Evolutionary conservation across 148 eudicot species (phyloP).

Genomic region (Dysphania ambrosioides): DNA sequence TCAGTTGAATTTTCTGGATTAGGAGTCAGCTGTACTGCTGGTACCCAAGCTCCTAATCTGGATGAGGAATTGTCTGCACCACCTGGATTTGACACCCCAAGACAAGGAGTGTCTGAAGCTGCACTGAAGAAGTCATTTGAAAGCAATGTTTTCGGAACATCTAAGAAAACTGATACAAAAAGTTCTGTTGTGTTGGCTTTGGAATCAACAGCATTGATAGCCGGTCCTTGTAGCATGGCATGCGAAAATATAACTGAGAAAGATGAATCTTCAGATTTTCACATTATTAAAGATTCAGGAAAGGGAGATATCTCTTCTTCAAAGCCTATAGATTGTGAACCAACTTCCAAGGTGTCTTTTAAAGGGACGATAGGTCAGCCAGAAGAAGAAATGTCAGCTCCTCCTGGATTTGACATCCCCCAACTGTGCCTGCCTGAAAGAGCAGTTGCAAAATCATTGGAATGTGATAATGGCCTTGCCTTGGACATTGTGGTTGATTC

Average conservation of each 20-base stretch:
- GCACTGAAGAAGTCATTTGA: constrained; percentile 10
- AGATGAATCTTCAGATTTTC: constrained; percentile 17
- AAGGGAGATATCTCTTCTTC: constrained; percentile 9
- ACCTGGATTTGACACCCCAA: constrained; percentile 35
- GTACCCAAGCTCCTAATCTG: constrained; percentile 8
- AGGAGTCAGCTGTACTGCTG: constrained; percentile 12
- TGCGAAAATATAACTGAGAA: constrained; percentile 8
- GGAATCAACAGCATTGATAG: constrained; percentile 24
- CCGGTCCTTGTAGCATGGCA: constrained; percentile 10
- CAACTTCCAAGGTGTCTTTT: constrained; percentile 7
- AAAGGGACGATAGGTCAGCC: constrained; percentile 23
- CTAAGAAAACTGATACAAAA: constrained; percentile 17
- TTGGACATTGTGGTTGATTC: constrained; percentile 24
- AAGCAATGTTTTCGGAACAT: constrained; percentile 2
- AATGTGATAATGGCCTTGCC: constrained; percentile 15
- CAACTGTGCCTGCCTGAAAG: constrained; percentile 28
- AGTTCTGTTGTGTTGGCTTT: constrained; percentile 39
- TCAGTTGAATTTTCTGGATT: constrained; percentile 9
- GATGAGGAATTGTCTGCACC: constrained; percentile 38
- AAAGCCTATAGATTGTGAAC: constrained; percentile 4
- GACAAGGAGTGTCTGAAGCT: constrained; percentile 4
- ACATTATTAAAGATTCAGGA: constrained; percentile 4
- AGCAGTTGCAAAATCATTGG: constrained; percentile 8
- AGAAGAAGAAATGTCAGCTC: constrained; percentile 36
- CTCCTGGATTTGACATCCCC: constrained; percentile 48